Evolutionary conservation across 257 asterid species (phyloP), one percentile per base, ranked within the genome.

Genomic region (Apocynum venetum): DNA sequence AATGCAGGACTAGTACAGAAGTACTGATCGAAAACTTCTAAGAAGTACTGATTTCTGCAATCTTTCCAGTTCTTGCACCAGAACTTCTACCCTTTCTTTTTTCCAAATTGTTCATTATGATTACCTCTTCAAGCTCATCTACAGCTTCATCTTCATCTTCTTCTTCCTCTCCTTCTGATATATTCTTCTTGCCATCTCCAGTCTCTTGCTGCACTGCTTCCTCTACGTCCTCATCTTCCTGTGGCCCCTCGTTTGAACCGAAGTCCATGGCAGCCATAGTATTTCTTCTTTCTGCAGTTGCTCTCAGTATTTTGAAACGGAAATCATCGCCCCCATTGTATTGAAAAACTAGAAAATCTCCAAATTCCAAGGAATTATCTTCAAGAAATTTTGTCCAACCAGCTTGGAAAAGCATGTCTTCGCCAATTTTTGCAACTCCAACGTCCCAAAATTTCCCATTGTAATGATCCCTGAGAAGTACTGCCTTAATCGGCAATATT

Each of bases 361-460:
- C 43, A 61, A 25, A 61, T 31, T 61, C 67, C 43, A 61, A 61
- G 67, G 17, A 31, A 31, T 61, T 61, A 61, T 61, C 67, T 61
- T 61, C 67, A 25, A 61, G 43, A 61, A 61, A 61, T 61, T 25
- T 61, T 61, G 67, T 61, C 67, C 67, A 61, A 61, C 67, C 67
- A 61, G 67, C 67, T 61, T 31, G 67, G 43, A 61, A 61, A 10
- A 61, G 25, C 6, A 61, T 10, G 67, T 61, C 43, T 3, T 17
- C 1, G 41, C 19, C 67, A 61, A 61, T 31, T 61, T 61, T 31
- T 61, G 17, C 67, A 31, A 61, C 67, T 11, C 25, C 67, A 3
- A 61, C 67, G 2, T 43, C 67, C 67, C 67, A 61, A 31, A 61
- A 36, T 0, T 31, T 61, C 41, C 67, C 67, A 61, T 25, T 17